phyloP scores from a whole-genome alignment of 768 basidiomycete species.

The Neoboletus magnificus region DNA sequence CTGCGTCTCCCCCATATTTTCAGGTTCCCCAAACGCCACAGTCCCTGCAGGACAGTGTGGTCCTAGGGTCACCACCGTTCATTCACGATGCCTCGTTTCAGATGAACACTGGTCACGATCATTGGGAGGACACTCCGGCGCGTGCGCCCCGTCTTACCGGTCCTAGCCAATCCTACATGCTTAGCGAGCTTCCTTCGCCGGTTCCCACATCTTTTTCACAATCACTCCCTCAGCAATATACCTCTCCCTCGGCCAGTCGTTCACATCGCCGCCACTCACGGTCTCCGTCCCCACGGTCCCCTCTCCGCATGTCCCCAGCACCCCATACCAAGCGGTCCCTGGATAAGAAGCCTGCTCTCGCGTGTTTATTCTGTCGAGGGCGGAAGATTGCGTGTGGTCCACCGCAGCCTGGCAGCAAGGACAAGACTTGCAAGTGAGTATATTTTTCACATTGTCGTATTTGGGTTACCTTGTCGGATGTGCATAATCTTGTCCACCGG shows the following conservation, averaged over 20 bases:
- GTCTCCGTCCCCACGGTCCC: constrained; percentile 26
- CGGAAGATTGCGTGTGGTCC: constrained; percentile 70
- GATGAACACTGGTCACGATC: constrained; percentile 7
- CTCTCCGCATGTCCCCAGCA: constrained; percentile 19
- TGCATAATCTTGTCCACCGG: constrained; percentile 10
- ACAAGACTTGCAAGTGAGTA: constrained; percentile 66
- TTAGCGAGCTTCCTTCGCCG: constrained; percentile 14
- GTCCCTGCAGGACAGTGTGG: constrained; percentile 11
- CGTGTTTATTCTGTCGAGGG: constrained; percentile 64
- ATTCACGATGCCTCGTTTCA: constrained; percentile 9
- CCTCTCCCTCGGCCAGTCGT: constrained; percentile 15
- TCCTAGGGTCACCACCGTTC: constrained; percentile 14
- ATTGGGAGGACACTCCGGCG: constrained; percentile 21
- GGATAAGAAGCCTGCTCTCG: constrained; percentile 58
- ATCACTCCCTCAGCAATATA: constrained; percentile 10
- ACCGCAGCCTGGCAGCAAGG: constrained; percentile 48
- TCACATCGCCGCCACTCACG: constrained; percentile 22
- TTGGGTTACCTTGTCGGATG: constrained; percentile 2
- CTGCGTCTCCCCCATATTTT: constrained; percentile 23
- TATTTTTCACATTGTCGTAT: neutral
- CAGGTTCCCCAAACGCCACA: constrained; percentile 5
- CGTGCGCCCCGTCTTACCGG: neutral
- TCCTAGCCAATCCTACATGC: constrained; percentile 19
- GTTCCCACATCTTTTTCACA: constrained; percentile 7
- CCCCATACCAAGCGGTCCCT: constrained; percentile 25